phyloP scores from a whole-genome alignment of 441 rosid genomes.

The Croton setiger region DNA sequence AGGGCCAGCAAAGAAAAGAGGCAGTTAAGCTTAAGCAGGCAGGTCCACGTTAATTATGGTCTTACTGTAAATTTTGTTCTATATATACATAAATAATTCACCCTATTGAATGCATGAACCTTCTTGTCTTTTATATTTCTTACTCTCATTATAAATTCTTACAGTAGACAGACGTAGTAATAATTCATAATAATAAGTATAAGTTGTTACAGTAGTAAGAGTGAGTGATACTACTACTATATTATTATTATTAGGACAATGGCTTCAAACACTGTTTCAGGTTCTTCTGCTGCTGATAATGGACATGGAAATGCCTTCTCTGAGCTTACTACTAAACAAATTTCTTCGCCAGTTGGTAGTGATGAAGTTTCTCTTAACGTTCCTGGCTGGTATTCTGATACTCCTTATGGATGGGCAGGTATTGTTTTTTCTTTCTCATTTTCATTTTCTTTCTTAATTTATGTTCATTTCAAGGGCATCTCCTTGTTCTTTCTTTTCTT shows the following conservation, averaged over 20 bases:
- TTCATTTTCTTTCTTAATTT: not conserved
- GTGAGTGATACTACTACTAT: no score
- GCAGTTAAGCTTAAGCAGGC: not conserved
- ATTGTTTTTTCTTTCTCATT: not conserved
- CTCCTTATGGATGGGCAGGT: conserved; percentile 44
- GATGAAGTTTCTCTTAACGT: conserved; percentile 10
- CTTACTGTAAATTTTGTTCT: no score
- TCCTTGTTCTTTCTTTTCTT: not conserved
- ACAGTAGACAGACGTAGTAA: no score
- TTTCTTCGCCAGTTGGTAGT: not conserved
- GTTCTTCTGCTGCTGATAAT: not conserved
- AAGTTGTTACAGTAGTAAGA: no score
- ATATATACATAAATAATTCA: no score
- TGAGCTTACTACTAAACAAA: no score
- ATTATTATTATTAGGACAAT: not conserved
- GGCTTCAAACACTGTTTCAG: not conserved
- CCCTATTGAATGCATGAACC: no score
- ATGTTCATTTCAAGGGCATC: not conserved
- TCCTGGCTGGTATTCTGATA: conserved; percentile 45
- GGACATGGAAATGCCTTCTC: no score
- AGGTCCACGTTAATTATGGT: not conserved
- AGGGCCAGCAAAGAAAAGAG: no score
- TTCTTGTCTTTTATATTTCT: no score
- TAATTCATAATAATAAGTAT: no score
- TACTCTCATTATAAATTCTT: no score